These are phyloP conservation scores for Spathaspora passalidarum DNA, from an alignment of 805 yeast genomes.

Conservation along the genomic window DNA sequence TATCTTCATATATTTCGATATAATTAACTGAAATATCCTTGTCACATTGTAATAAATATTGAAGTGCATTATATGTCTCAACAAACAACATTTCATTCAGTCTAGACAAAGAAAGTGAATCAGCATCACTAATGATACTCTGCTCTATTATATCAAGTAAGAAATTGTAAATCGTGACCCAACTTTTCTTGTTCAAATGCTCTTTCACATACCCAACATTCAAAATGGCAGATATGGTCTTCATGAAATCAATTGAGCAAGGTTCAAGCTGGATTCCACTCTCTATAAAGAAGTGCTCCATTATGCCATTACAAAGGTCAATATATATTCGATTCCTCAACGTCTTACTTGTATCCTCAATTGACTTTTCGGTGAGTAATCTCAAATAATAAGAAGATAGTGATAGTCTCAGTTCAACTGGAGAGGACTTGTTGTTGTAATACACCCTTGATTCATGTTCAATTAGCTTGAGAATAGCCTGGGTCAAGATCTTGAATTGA, in stretches of 20 bases:
- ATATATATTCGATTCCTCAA: slow-evolving; percentile 22
- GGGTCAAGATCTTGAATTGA: slow-evolving; percentile 20
- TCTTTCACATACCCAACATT: slow-evolving; percentile 24
- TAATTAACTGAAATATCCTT: slow-evolving; percentile 14
- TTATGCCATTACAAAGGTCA: slow-evolving; percentile 16
- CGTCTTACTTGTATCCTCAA: slow-evolving; percentile 8
- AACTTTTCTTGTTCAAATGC: slow-evolving; percentile 27
- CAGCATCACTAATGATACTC: not conserved
- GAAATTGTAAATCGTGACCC: slow-evolving; percentile 24
- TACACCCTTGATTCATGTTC: slow-evolving; percentile 35
- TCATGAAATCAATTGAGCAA: slow-evolving; percentile 23
- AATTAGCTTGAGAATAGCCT: slow-evolving; percentile 24
- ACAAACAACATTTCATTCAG: slow-evolving; percentile 19
- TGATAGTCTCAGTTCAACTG: slow-evolving; percentile 27
- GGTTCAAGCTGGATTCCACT: slow-evolving; percentile 15
- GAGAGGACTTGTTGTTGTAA: slow-evolving; percentile 17
- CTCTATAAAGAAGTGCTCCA: slow-evolving; percentile 14
- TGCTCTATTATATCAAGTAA: slow-evolving; percentile 13
- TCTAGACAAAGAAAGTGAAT: not conserved
- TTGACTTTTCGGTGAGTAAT: slow-evolving; percentile 17
- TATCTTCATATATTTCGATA: slow-evolving; percentile 14
- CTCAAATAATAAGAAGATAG: slow-evolving; percentile 31
- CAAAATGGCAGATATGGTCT: slow-evolving; percentile 18
- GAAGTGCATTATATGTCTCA: slow-evolving; percentile 18
- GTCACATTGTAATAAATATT: slow-evolving; percentile 21